A percentile compares a stretch with the other conserved stretches of the same genome.
Evolutionary conservation across 352 stramenopile species (phyloP).

Genomic region (Aphanomyces stellatus): DNA sequence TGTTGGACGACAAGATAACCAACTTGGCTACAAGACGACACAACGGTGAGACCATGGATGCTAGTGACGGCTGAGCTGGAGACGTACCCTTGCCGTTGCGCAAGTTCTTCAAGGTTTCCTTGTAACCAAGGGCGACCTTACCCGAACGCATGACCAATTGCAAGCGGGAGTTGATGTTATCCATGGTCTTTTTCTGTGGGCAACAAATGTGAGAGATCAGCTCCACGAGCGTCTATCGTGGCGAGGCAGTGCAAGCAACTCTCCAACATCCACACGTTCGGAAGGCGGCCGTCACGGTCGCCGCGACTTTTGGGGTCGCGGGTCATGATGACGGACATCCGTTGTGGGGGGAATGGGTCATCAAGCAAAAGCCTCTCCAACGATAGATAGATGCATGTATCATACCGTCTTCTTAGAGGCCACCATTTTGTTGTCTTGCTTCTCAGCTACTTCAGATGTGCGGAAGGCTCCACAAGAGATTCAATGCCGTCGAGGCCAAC

Average conservation of each 20-base stretch:
- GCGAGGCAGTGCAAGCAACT: too few species aligned
- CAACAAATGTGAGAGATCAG: not conserved
- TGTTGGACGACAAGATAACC: conserved; percentile 97
- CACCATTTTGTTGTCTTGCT: conserved; percentile 81
- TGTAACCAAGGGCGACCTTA: conserved; percentile 98
- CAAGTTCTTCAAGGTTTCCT: conserved; percentile 96
- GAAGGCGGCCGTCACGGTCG: too few species aligned
- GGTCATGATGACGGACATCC: conserved; percentile 33
- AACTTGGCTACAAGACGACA: conserved; percentile 85
- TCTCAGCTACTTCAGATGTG: conserved; percentile 38
- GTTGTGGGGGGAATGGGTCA: conserved; percentile 1
- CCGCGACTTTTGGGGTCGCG: conserved; percentile 45
- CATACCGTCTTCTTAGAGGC: conserved; percentile 88
- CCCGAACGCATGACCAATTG: conserved; percentile 99
- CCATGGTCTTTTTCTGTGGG: conserved; percentile 94
- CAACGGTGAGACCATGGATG: not conserved
- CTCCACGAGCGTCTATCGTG: not conserved
- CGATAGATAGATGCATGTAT: conserved; percentile 29
- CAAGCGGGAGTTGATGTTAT: conserved; percentile 99
- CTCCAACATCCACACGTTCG: too few species aligned
- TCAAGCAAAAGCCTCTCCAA: conserved; percentile 19
- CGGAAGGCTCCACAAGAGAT: not conserved
- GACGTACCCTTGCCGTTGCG: conserved; percentile 86
- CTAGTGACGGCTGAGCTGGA: not conserved
- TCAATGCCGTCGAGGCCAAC: not conserved